A percentile compares a stretch with the other conserved stretches of the same genome.
These are phyloP conservation scores for Nyctanthes arbortristis DNA, from an alignment of 257 asterid genomes.

Conservation along the genomic window DNA sequence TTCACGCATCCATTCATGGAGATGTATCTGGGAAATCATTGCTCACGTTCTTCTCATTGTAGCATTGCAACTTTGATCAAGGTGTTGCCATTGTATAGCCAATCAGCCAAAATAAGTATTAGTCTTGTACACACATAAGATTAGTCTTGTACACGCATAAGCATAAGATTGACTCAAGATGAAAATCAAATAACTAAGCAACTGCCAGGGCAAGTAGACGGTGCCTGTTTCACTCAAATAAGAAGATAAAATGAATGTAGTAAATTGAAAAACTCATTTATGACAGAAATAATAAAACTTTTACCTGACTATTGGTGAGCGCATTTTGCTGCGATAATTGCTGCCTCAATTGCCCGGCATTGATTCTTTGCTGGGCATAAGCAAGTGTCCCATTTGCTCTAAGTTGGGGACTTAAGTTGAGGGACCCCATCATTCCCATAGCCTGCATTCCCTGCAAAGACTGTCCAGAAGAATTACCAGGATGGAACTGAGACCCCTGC, in stretches of 20 bases:
- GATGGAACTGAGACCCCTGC: conserved; percentile 82
- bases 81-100: not conserved
- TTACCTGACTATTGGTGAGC: conserved; percentile 70
- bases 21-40: not conserved
- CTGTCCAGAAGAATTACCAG: conserved; percentile 79
- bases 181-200: conserved; percentile 13
- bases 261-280: conserved; percentile 3
- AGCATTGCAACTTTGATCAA: not conserved
- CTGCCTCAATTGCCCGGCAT: conserved; percentile 64
- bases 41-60: not conserved
- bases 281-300: conserved; percentile 7
- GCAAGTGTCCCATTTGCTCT: conserved; percentile 66
- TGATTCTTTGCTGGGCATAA: conserved; percentile 63
- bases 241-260: conserved; percentile 1
- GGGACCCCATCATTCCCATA: conserved; percentile 71
- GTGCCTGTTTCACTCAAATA: conserved; percentile 11
- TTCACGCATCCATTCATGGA: not conserved
- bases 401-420: conserved; percentile 66
- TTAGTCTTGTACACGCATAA: not conserved
- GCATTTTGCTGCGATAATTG: conserved; percentile 75
- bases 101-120: conserved; percentile 15
- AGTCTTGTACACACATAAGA: not conserved
- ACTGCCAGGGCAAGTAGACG: not conserved
- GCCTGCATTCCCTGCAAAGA: conserved; percentile 72
- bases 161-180: conserved; percentile 1